Evolutionary conservation across 2,329 filamentous ascomycete genomes (phyloP), one percentile per base, ranked within the genome.

Genomic region (Trichoderma koningiopsis): DNA sequence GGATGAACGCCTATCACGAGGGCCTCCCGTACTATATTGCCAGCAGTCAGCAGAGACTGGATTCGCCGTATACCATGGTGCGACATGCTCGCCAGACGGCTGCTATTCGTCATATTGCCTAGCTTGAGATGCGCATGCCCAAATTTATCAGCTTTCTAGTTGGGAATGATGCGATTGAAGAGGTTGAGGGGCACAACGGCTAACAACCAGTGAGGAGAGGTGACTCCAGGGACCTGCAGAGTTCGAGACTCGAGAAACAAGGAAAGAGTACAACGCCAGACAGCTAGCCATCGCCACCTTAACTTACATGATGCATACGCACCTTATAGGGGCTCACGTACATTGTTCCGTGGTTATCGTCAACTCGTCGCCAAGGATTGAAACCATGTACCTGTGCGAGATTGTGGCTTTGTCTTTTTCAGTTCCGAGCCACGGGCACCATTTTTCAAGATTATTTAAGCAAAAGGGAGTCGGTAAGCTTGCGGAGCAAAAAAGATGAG

Each of bases 1-100:
- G 35, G 35, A 37, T 65, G 24, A 13, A 33, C 56, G 52, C n/a
- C 27, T 7, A 57, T 65, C 62, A 57, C 62, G 37, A 57, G 62
- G 35, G 33, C 35, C 10, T 37, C 62, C 24, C 37, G 37, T 43
- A 43, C 40, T 7, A 43, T 27, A 27, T 27, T 27, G 27, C 27
- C 52, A 8, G 61, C 40, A 64, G 61, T 49, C 29, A 22, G 27
- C 52, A 47, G n/a, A 52, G 33, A 19, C 19, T 24, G 52, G 62
- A 35, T 24, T 35, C 11, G 11, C 33, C 11, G 37, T 43, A 33
- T 65, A 19, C 27, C 40, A 13, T 10, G 52, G 31, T 31, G 19
- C 22, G 35, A 47, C 47, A 37, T 24, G 43, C n/a, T 13, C 60
- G 33, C 52, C 24, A 22, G 49, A 29, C 24, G 49, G 5, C 49